Percentiles rank a stretch among this genome's conserved stretches.
Evolutionary conservation across 1,284 basidiomycete genomes (phyloP).

Genomic region (Marasmius tenuissimus): DNA sequence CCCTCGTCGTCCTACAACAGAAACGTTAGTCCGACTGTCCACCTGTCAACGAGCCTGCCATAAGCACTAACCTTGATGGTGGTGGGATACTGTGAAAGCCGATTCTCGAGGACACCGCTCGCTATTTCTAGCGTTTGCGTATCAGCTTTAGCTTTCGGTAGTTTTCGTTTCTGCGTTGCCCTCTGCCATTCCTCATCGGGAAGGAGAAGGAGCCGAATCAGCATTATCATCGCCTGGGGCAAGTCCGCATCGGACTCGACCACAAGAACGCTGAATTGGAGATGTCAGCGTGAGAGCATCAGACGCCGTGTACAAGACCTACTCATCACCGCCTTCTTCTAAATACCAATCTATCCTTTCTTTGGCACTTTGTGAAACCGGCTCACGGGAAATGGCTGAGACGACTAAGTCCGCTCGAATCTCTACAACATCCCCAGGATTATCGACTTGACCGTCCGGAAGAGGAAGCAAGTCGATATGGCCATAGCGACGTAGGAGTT

Average conservation of each 20-base stretch:
- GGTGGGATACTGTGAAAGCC: conserved; percentile 59
- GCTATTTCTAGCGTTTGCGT: conserved; percentile 45
- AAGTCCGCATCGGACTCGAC: conserved; percentile 56
- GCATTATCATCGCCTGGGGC: conserved; percentile 67
- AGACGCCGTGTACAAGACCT: conserved; percentile 29
- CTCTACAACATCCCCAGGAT: conserved; percentile 88
- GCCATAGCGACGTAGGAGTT: conserved; percentile 91
- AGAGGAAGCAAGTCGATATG: conserved; percentile 83
- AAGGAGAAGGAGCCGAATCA: conserved; percentile 70
- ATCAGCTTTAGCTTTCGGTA: conserved; percentile 76
- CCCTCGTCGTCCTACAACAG: conserved; percentile 52
- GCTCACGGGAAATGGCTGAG: conserved; percentile 37
- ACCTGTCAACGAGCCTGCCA: conserved; percentile 2
- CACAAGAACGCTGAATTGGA: conserved; percentile 54
- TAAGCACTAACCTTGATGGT: conserved; percentile 49
- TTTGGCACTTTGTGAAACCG: conserved; percentile 26
- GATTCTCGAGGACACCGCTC: conserved; percentile 45
- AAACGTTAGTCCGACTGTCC: not conserved
- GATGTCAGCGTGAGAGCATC: conserved; percentile 10
- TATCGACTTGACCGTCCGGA: conserved; percentile 51
- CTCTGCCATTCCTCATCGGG: conserved; percentile 65
- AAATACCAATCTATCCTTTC: conserved; percentile 89
- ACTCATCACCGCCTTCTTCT: conserved; percentile 91
- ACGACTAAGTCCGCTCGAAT: conserved; percentile 81
- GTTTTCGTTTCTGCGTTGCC: conserved; percentile 65